A percentile compares a stretch with the other conserved stretches of the same genome.
These are phyloP conservation scores for Tilletia indica DNA, from an alignment of 1,284 basidiomycete genomes.

Conservation along the genomic window DNA sequence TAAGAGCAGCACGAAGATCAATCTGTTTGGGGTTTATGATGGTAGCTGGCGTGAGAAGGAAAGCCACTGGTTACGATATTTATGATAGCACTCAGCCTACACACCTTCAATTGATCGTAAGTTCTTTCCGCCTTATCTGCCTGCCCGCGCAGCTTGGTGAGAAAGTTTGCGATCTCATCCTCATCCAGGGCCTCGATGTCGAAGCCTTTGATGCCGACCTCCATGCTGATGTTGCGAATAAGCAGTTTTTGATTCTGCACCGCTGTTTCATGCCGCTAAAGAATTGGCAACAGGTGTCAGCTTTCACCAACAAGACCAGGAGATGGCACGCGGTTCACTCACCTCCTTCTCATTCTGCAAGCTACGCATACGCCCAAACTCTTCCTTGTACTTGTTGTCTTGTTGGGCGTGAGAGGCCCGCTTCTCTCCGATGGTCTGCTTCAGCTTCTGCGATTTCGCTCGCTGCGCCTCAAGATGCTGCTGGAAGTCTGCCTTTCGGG, in stretches of 20 bases:
- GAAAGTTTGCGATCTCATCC: constrained; percentile 70
- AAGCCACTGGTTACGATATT: not conserved
- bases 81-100: not conserved
- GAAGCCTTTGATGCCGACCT: constrained; percentile 73
- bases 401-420: constrained; percentile 60
- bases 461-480: constrained; percentile 65
- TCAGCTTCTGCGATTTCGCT: constrained; percentile 61
- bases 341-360: constrained; percentile 51
- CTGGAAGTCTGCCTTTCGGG: constrained; percentile 71
- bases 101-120: constrained; percentile 3
- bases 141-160: constrained; percentile 59
- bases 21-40: not conserved
- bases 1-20: constrained; percentile 4
- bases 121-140: constrained; percentile 4
- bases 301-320: too few species aligned
- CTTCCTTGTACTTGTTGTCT: constrained; percentile 31
- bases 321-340: constrained; percentile 28
- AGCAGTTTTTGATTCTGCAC: constrained; percentile 71
- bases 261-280: constrained; percentile 64
- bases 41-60: not conserved
- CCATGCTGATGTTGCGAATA: constrained; percentile 70
- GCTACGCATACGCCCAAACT: constrained; percentile 49
- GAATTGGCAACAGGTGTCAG: not conserved
- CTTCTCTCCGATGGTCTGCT: constrained; percentile 62
- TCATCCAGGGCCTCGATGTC: constrained; percentile 67